Conservation (phyloP, 2,329 filamentous ascomycete species). For the Chaetomium sp. region DNA sequence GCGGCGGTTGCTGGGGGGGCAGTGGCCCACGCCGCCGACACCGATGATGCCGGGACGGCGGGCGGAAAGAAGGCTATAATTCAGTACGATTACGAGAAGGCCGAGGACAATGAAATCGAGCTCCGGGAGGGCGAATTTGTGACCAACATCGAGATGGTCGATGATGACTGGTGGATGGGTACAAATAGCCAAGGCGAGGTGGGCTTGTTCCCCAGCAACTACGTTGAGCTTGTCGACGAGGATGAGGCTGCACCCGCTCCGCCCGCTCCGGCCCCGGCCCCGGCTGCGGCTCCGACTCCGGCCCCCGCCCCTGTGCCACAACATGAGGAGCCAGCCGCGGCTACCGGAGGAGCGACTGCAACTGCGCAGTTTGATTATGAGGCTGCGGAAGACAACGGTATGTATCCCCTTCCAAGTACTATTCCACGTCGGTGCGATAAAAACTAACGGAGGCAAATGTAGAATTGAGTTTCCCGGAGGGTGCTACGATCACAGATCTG, state of each 20-base stretch:
- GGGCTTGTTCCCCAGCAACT: slow-evolving; percentile 94
- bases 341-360: slow-evolving; percentile 57
- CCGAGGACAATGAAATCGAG: slow-evolving; percentile 94
- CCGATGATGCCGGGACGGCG: slow-evolving; percentile 27
- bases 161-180: slow-evolving; percentile 98
- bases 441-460: slow-evolving; percentile 36
- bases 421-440: no score
- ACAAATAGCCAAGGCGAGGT: slow-evolving; percentile 77
- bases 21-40: slow-evolving; percentile 25
- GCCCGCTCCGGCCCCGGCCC: slow-evolving; percentile 25
- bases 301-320: slow-evolving; percentile 30
- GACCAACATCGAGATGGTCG: slow-evolving; percentile 91
- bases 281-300: slow-evolving; percentile 18
- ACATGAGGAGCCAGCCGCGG: slow-evolving; percentile 33
- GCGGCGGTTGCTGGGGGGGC: slow-evolving; percentile 36
- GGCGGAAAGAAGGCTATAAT: slow-evolving; percentile 69
- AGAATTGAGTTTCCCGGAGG: slow-evolving; percentile 80
- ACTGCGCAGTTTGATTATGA: slow-evolving; percentile 93
- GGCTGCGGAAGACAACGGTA: slow-evolving; percentile 87
- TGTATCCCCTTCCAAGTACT: slow-evolving; percentile 20
- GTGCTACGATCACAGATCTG: slow-evolving; percentile 71
- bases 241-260: slow-evolving; percentile 32
- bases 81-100: slow-evolving; percentile 95
- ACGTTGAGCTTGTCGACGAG: slow-evolving; percentile 77
- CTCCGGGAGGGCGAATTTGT: slow-evolving; percentile 82